A percentile compares a stretch with the other conserved stretches of the same genome.
Conservation (phyloP, 1,139 yeast species). For the Hansenula sp. region DNA sequence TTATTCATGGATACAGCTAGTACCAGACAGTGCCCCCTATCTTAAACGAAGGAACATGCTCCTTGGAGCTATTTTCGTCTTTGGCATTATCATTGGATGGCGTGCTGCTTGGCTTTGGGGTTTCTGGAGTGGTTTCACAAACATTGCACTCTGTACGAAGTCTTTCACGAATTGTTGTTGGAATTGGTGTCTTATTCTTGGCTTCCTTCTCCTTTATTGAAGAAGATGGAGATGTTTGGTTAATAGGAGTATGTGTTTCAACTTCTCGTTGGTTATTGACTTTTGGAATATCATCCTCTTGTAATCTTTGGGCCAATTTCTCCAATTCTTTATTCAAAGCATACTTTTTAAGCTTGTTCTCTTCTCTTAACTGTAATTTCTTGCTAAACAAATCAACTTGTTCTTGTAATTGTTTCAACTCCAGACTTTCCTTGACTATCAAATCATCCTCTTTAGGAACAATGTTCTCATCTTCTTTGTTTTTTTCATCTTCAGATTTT, state of each 20-base stretch:
- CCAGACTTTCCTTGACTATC: conserved; percentile 16
- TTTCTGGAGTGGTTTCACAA: background rate
- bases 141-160: background rate
- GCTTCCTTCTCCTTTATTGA: background rate
- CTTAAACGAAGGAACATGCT: background rate
- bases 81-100: background rate
- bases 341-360: conserved; percentile 16
- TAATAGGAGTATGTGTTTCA: background rate
- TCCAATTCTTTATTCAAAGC: conserved; percentile 16
- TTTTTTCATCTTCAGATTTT: background rate
- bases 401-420: conserved; percentile 12
- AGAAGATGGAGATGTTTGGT: background rate
- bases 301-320: conserved; percentile 1
- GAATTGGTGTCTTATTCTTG: background rate
- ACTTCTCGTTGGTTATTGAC: background rate
- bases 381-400: conserved; percentile 14
- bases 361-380: conserved; percentile 17
- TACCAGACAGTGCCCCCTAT: background rate
- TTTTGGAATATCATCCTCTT: conserved; percentile 6
- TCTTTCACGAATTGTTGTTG: background rate
- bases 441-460: conserved; percentile 15
- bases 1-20: background rate
- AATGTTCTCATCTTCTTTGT: background rate
- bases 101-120: background rate
- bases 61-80: background rate